Evolutionary conservation across 2,329 filamentous ascomycete genomes (phyloP), one percentile per base, ranked within the genome.

Genomic region (Tolypocladium endophyticum): DNA sequence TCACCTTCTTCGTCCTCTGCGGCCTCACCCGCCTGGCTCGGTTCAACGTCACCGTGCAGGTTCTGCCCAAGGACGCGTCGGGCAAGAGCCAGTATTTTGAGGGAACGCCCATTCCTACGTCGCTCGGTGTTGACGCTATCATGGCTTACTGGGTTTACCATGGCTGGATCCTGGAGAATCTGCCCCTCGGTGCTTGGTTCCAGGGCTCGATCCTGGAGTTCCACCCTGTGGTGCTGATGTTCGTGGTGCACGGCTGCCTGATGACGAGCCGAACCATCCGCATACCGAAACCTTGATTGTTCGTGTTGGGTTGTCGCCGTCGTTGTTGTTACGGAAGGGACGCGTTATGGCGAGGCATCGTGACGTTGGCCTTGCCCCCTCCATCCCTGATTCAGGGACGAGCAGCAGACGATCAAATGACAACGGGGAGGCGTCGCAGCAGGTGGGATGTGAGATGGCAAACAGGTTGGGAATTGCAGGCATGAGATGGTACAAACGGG

Each of bases 61-160:
- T 87, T 66, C 84, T 99, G 16, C 94, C 94, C 63, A 97, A 97
- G 76, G 94, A 99, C 72, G 88, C 86, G 56, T 85, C 83, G 0
- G 94, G 94, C 66, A 99, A 99, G 78, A 91, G 89, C 61, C 84
- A 89, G 70, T 99, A 96, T 77, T 99, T 99, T 67, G 94, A 99
- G 77, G 94, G 94, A 67, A 96, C 93, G 0, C 94, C 94, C 1
- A 97, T 97, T 68, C 94, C 94, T 1, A 97, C 92, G 3, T 92
- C 89, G 30, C 79, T 97, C 30, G 87, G 82, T 2, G 86, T 96
- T 66, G 91, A 90, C 63, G 85, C 81, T 18, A 68, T 96, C 60
- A 96, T 97, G 90, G 90, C 88, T 36, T 96, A 88, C 76, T 97
- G 92, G 88, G 84, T 95, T 36, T 86, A 82, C 60, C 81, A 90